phyloP scores from a whole-genome alignment of 1,139 yeast genomes.

The Kodamaea ohmeri region DNA sequence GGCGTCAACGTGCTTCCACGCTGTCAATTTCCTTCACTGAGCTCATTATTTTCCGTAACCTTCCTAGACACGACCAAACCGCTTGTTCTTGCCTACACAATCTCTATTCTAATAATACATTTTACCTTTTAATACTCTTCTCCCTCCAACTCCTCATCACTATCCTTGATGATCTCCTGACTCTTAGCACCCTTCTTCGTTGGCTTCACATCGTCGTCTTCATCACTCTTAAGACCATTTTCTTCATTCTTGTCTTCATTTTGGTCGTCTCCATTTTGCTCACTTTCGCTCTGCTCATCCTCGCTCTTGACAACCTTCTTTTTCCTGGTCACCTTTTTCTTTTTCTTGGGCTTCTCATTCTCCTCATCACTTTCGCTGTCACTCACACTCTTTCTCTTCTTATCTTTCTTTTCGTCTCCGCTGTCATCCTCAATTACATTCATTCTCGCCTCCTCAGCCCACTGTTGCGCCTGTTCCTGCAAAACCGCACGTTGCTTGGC shows the following conservation, averaged over 20 bases:
- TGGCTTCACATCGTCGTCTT: constrained; percentile 17
- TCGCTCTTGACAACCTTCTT: constrained; percentile 17
- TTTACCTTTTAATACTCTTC: constrained; percentile 10
- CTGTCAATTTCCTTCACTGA: too few relatives aligned
- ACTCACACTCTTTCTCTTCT: constrained; percentile 21
- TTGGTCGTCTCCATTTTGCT: too few relatives aligned
- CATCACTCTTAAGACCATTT: too few relatives aligned
- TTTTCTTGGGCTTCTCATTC: constrained; percentile 16
- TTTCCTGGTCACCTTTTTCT: constrained; percentile 13
- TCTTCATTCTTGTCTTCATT: too few relatives aligned
- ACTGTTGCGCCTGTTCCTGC: constrained; percentile 79
- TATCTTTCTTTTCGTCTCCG: constrained; percentile 33
- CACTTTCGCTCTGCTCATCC: constrained; percentile 17
- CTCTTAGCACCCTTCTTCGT: constrained; percentile 37
- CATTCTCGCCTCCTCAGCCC: constrained; percentile 62
- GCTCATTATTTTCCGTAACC: too few relatives aligned
- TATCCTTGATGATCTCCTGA: constrained; percentile 50
- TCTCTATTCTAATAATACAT: constrained; percentile 2
- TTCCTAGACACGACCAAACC: too few relatives aligned
- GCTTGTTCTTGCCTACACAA: constrained; percentile 1
- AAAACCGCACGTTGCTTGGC: constrained; percentile 67
- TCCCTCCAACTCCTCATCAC: constrained; percentile 47
- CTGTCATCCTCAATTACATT: constrained; percentile 34
- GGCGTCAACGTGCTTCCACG: too few relatives aligned
- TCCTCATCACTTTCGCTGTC: constrained; percentile 19